Base-by-base conservation (phyloP, 371 early-diverging fungal species). In the Fennellomyces sp. region DNA sequence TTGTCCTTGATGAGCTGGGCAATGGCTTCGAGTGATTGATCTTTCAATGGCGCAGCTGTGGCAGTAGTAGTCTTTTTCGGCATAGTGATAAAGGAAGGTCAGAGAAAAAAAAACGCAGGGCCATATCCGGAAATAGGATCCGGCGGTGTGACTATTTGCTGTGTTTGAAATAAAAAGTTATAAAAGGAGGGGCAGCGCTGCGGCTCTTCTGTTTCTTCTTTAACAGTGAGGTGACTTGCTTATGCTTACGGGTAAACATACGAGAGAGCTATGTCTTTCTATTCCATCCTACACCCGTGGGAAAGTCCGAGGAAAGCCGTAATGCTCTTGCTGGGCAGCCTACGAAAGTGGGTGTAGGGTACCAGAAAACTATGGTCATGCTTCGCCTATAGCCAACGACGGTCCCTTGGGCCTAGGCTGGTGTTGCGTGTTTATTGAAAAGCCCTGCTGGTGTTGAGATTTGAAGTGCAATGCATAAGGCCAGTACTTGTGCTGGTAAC, bases 301-400 rank as follows among this genome's bases (percentile, higher is more conserved):
- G 78, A 78, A 78, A 74, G 78, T 78, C 78, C 73, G 78, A 78
- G 78, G 57, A 78, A 78, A 78, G 65, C 78, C 78, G 64, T 61
- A 69, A 72, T 66, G 58, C 69, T 68, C 70, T 76, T 72, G 67
- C 76, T 64, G 76, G 70, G 69, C 51, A 70, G 69, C 70, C 65
- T 65, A 70, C 66, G 61, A 72, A 76, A 65, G 65, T 65, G 69
- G 64, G 70, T 63, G 76, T 68, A 70, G 69, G 68, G 68, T 67
- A 76, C 72, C 76, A 76, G 76, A 68, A 68, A 72, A 45, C 58
- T 26, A 25, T 51, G 56, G 31, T 25, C 13, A 17, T 23, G 29
- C 15, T 30, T 27, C 21, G 26, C 27, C 15, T 38, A 27, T 38
- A 11, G 30, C 60, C 42, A 17, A 23, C 13, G 60, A 60, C 38